Evolutionary conservation across 352 stramenopile species (phyloP).

Genomic region (Phytophthora vignae): DNA sequence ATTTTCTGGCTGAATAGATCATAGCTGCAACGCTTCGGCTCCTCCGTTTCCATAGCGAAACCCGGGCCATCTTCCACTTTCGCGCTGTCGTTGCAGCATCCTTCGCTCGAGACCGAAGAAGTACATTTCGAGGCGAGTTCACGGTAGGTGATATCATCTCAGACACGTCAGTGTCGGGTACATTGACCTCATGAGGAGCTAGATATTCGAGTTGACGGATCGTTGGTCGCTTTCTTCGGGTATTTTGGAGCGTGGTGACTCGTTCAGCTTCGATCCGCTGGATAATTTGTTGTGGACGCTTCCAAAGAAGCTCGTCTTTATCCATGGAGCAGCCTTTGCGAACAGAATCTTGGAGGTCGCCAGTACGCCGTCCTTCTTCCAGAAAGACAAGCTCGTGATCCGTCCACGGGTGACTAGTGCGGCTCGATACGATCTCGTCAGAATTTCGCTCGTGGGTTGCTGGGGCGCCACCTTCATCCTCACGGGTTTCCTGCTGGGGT

Average conservation of each 20-base stretch:
- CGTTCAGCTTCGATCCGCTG: constrained; percentile 40
- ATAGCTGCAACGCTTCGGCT: not conserved
- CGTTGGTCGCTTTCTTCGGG: constrained; percentile 11
- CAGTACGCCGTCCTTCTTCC: constrained; percentile 51
- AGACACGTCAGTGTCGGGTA: not conserved
- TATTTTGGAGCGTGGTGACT: constrained; percentile 9
- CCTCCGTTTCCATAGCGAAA: constrained; percentile 12
- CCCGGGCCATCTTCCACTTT: constrained; percentile 11
- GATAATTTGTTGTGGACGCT: constrained; percentile 44
- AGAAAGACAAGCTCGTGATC: constrained; percentile 59
- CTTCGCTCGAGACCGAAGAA: not conserved
- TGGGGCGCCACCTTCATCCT: not conserved
- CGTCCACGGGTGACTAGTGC: constrained; percentile 34
- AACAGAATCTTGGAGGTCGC: constrained; percentile 30
- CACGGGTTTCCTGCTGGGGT: not conserved
- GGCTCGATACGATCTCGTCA: not conserved
- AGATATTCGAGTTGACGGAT: not conserved
- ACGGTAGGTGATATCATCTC: not conserved
- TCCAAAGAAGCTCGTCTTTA: constrained; percentile 46
- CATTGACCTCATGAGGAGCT: not conserved
- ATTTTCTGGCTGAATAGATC: not conserved
- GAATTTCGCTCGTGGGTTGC: not conserved
- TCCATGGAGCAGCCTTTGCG: constrained; percentile 12
- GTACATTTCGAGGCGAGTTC: not conserved
- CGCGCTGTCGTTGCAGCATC: not conserved